These are phyloP conservation scores for Kodamaea sp. DNA, from an alignment of 1,139 yeast genomes.

Conservation along the genomic window DNA sequence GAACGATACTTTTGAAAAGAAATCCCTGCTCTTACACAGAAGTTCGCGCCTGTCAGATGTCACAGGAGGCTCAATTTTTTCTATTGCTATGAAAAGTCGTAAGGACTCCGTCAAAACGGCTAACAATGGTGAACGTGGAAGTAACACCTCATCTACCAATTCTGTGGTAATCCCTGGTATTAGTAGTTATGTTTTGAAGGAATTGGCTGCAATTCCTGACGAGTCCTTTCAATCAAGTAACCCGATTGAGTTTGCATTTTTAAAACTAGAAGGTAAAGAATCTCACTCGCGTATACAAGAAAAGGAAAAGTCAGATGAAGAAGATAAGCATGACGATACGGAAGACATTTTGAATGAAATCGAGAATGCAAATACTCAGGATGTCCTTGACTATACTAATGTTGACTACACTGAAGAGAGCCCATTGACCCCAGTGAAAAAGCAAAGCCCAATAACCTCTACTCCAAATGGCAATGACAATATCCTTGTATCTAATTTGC, in stretches of 20 bases:
- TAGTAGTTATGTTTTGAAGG: conserved; percentile 59
- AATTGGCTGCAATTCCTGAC: conserved; percentile 78
- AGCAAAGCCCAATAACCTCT: conserved; percentile 9
- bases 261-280: conserved; percentile 70
- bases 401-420: conserved; percentile 23
- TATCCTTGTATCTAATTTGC: conserved; percentile 4
- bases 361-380: conserved; percentile 39
- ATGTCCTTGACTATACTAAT: conserved; percentile 29
- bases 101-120: conserved; percentile 17
- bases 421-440: conserved; percentile 26
- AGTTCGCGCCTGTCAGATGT: conserved; percentile 26
- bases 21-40: conserved; percentile 10
- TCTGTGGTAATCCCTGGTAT: conserved; percentile 60
- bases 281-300: conserved; percentile 1
- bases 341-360: conserved; percentile 41
- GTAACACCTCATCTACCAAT: conserved; percentile 22
- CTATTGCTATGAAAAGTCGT: conserved; percentile 26
- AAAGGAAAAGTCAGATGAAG: conserved; percentile 1
- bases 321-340: conserved; percentile 17
- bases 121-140: conserved; percentile 7
- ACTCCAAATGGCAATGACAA: conserved; percentile 14
- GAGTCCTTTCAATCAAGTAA: conserved; percentile 53
- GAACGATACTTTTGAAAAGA: conserved; percentile 11
- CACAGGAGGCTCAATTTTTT: conserved; percentile 38
- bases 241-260: conserved; percentile 73